Conservation (phyloP, 2,329 filamentous ascomycete genomes). For the Fusarium sp. region DNA sequence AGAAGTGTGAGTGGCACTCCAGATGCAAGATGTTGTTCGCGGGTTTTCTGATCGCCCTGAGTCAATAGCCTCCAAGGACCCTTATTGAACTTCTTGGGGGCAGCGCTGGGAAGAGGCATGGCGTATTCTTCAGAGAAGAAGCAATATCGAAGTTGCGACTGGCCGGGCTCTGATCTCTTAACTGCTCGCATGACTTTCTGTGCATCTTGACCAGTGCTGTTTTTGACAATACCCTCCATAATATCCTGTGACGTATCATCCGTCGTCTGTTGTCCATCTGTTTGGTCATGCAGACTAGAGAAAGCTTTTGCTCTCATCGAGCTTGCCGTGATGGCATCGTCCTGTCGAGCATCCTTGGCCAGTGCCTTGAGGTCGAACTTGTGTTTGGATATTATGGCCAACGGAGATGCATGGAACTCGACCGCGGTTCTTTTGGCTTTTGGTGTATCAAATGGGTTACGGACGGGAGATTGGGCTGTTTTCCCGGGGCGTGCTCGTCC, state of each 20-base stretch:
- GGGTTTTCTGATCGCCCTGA: constrained; percentile 56
- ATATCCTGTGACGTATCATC: constrained; percentile 39
- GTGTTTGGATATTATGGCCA: constrained; percentile 65
- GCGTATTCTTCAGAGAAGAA: constrained; percentile 59
- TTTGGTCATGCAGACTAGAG: constrained; percentile 37
- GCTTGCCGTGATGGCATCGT: constrained; percentile 69
- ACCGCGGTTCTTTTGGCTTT: constrained; percentile 59
- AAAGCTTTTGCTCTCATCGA: constrained; percentile 57
- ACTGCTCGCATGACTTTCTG: constrained; percentile 61
- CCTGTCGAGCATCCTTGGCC: constrained; percentile 66
- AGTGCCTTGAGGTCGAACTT: constrained; percentile 73
- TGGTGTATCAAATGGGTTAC: constrained; percentile 55
- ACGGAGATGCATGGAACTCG: constrained; percentile 57
- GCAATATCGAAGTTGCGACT: constrained; percentile 55
- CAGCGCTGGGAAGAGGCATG: constrained; percentile 40
- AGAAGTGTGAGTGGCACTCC: constrained; percentile 69
- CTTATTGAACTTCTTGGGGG: constrained; percentile 48
- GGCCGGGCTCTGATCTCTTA: constrained; percentile 59
- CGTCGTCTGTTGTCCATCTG: background rate
- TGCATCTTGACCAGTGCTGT: constrained; percentile 56
- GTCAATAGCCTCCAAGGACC: constrained; percentile 61
- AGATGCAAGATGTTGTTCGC: constrained; percentile 70
- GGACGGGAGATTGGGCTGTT: constrained; percentile 27
- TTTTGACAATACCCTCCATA: constrained; percentile 49
- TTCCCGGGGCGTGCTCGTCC: constrained; percentile 41